Evolutionary conservation across 345 rosid genomes (phyloP), one percentile per base, ranked within the genome.

Genomic region (Abelmoschus esculentus): DNA sequence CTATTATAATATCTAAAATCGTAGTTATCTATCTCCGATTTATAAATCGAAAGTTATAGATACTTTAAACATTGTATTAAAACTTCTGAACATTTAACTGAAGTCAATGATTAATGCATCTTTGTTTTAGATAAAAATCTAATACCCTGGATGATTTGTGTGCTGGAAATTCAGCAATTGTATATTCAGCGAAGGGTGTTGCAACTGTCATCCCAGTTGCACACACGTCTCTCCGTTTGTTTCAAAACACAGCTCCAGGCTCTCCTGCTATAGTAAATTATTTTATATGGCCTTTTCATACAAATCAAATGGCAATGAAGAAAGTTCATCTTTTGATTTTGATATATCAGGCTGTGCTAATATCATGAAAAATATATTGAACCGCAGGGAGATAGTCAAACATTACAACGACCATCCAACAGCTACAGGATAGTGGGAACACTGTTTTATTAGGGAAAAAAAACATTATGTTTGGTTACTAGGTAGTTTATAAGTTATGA

Each of bases 261-360:
- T 38, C 31, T 38, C 31, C n/a, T 62, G 52, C 29, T 42, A 40
- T 8, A 64, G 22, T 19, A 64, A 22, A 12, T 42, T 42, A 13
- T 36, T 50, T 14, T 15, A 50, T 17, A 40, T 40, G 22, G 69
- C n/a, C 69, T 26, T 46, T 65, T 26, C 55, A 14, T 65, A 7
- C 28, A 46, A 44, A 65, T 26, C 69, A 65, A 65, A 46, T 46
- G 69, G 38, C 69, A 65, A 65, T 6, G 11, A 44, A 11, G 34
- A 42, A 12, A 63, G 12, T 22, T 63, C 11, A 0, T 42, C 67
- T 12, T 13, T 22, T 19, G 47, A 19, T 63, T 22, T 32, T 32
- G 65, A 63, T 63, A 42, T 63, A 40, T 19, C 1, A 63, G 52
- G 17, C 50, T 11, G 3, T 18, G 29, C 31, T 38, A 36, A 62